Percentiles rank a stretch among this genome's conserved stretches.
Evolutionary conservation across 345 rosid species (phyloP).

Genomic region (Toxicodendron radicans): DNA sequence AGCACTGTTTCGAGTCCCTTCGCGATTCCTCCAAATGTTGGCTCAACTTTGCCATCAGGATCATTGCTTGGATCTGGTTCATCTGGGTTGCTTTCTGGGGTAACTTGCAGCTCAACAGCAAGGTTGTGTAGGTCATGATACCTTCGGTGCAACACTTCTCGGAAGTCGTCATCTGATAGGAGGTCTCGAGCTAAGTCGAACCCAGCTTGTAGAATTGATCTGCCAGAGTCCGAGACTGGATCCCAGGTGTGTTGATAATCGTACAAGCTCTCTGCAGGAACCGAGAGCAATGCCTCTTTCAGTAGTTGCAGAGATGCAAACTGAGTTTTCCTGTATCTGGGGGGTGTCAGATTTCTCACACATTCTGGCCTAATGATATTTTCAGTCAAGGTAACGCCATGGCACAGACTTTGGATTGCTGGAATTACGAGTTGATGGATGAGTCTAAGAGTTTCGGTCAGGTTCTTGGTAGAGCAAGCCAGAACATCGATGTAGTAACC

Average conservation of each 20-base stretch:
- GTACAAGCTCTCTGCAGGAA: slow-evolving; percentile 88
- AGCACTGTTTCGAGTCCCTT: slow-evolving; percentile 85
- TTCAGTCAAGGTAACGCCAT: slow-evolving; percentile 80
- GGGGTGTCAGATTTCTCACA: slow-evolving; percentile 69
- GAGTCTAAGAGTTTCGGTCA: slow-evolving; percentile 79
- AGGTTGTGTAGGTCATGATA: slow-evolving; percentile 82
- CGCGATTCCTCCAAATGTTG: slow-evolving; percentile 86
- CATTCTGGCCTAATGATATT: slow-evolving; percentile 80
- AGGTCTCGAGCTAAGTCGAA: slow-evolving; percentile 90
- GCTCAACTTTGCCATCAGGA: slow-evolving; percentile 62
- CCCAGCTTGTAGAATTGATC: slow-evolving; percentile 54
- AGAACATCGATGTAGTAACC: slow-evolving; percentile 86
- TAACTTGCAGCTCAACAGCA: slow-evolving; percentile 79
- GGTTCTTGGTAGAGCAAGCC: slow-evolving; percentile 84
- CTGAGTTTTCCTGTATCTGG: slow-evolving; percentile 73
- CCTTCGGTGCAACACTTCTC: slow-evolving; percentile 84
- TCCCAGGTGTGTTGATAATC: slow-evolving; percentile 96
- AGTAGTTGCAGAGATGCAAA: slow-evolving; percentile 59
- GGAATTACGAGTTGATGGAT: slow-evolving; percentile 77
- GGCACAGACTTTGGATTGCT: slow-evolving; percentile 79
- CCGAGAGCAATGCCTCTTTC: slow-evolving; percentile 81
- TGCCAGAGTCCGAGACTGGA: slow-evolving; percentile 67
- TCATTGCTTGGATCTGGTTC: slow-evolving; percentile 35
- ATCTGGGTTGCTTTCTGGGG: slow-evolving; percentile 50
- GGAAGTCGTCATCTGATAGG: slow-evolving; percentile 89